Percentiles rank a stretch among this genome's conserved stretches.
These are phyloP conservation scores for Bertia moriformis DNA, from an alignment of 2,329 filamentous ascomycete species.

Conservation along the genomic window DNA sequence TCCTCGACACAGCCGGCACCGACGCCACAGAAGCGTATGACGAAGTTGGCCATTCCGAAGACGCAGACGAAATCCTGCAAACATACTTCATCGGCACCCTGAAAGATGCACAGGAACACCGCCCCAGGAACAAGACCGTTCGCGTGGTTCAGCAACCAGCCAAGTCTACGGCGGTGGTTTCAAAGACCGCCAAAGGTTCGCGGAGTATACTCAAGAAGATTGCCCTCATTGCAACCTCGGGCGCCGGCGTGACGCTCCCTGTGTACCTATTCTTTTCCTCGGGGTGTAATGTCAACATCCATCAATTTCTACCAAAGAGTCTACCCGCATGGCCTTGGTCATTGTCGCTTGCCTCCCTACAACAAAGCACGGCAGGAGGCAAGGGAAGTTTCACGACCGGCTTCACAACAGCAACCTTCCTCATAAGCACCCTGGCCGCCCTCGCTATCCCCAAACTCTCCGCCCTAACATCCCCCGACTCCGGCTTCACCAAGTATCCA, in stretches of 20 bases:
- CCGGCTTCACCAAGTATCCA: conserved; percentile 16
- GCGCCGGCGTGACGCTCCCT: background rate
- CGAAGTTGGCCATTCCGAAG: conserved; percentile 27
- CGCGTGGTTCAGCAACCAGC: background rate
- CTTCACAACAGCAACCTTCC: conserved; percentile 17
- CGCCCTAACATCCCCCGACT: conserved; percentile 15
- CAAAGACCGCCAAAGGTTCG: background rate
- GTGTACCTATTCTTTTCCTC: too few relatives aligned
- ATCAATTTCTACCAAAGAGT: background rate
- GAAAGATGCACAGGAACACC: conserved; percentile 11
- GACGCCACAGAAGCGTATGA: conserved; percentile 25
- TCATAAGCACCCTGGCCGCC: conserved; percentile 16
- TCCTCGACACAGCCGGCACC: conserved; percentile 21
- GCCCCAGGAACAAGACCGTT: conserved; percentile 3
- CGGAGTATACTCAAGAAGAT: background rate
- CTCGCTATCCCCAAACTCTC: conserved; percentile 13
- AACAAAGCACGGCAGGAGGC: conserved; percentile 5
- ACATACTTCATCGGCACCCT: conserved; percentile 18
- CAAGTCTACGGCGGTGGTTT: background rate
- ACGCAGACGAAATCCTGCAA: conserved; percentile 23
- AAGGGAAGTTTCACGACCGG: conserved; percentile 18
- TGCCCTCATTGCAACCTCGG: background rate
- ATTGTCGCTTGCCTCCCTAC: conserved; percentile 8
- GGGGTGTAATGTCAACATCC: too few relatives aligned
- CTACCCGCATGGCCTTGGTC: too few relatives aligned